Base-by-base conservation (phyloP, 345 rosid genomes). In the Sonneratia caseolaris region DNA sequence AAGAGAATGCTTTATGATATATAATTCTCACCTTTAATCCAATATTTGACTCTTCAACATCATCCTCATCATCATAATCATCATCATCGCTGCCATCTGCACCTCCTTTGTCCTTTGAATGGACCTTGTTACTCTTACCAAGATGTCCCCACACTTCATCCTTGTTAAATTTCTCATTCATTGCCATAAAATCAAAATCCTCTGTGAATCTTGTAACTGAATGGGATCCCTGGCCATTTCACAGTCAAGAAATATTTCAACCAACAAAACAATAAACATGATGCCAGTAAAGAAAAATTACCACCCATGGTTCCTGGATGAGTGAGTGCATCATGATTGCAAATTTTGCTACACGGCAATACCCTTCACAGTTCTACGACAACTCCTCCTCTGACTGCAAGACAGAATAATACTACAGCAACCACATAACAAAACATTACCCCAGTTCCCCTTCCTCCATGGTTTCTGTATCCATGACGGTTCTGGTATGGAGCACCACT, bases 91-190 rank as follows among this genome's bases (percentile, higher is more conserved):
- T 70, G 61, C 49, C 59, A 42, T 80, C 79, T 78, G 80, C 84
- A n/a, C 75, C 76, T 75, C 68, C 87, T 72, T 70, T 65, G 64
- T 78, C 82, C 70, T 68, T 82, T 74, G 73, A 42, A 65, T 81
- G 64, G 62, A 79, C 71, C 74, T 81, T 85, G 72, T 73, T 79
- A 72, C 73, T 84, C 84, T 90, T 92, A 64, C 98, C 98, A 47
- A 92, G 94, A 80, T 92, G 89, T 70, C 96, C 98, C 98, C 98
- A 92, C 14, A 92, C 96, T 81, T 92, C 96, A 78, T 92, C 94
- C 87, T 92, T 92, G 49, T 92, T 92, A 79, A 92, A 92, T 82
- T 87, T 92, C 74, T 92, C 98, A 86, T 92, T 92, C 98, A 92
- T 92, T 45, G 96, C 96, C 16, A 49, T 81, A 73, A 92, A 92